phyloP scores from a whole-genome alignment of 164 flowering plant species.

The Stephania japonica region DNA sequence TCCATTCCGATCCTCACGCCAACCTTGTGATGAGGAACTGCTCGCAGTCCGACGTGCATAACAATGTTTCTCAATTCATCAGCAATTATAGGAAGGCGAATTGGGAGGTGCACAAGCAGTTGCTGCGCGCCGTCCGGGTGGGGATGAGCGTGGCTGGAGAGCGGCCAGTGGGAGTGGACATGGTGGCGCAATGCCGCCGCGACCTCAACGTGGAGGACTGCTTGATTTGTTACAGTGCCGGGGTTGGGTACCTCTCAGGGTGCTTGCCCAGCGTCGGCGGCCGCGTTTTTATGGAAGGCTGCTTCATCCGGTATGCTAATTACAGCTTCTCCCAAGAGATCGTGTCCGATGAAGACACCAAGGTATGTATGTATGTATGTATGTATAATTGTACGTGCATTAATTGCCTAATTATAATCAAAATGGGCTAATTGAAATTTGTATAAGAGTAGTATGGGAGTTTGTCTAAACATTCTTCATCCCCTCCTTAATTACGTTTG shows the following conservation, averaged over 20 bases:
- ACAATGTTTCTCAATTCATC: background rate
- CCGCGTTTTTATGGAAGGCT: slow-evolving; percentile 36
- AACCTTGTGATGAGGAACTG: background rate
- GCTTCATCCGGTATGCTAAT: slow-evolving; percentile 34
- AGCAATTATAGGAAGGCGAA: background rate
- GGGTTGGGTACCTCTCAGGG: slow-evolving; percentile 9
- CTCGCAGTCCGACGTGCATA: background rate
- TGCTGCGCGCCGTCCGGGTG: slow-evolving; percentile 9
- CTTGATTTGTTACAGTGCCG: slow-evolving; percentile 16
- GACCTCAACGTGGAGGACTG: slow-evolving; percentile 31
- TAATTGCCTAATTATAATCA: too few species aligned
- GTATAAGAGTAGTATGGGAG: too few species aligned
- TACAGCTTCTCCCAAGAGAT: slow-evolving; percentile 25
- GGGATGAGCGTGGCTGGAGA: background rate
- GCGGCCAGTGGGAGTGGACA: slow-evolving; percentile 3
- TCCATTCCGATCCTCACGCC: background rate
- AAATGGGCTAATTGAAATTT: too few species aligned
- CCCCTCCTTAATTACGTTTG: too few species aligned
- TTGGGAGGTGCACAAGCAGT: background rate
- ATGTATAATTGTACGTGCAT: too few species aligned
- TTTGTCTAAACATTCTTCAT: too few species aligned
- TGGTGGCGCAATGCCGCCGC: slow-evolving; percentile 32
- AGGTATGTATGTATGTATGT: background rate
- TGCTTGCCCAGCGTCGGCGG: slow-evolving; percentile 35
- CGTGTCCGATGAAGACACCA: background rate